A percentile compares a stretch with the other conserved stretches of the same genome.
Conservation (phyloP, 805 yeast species). For the Zygoascus biomembranicola region DNA sequence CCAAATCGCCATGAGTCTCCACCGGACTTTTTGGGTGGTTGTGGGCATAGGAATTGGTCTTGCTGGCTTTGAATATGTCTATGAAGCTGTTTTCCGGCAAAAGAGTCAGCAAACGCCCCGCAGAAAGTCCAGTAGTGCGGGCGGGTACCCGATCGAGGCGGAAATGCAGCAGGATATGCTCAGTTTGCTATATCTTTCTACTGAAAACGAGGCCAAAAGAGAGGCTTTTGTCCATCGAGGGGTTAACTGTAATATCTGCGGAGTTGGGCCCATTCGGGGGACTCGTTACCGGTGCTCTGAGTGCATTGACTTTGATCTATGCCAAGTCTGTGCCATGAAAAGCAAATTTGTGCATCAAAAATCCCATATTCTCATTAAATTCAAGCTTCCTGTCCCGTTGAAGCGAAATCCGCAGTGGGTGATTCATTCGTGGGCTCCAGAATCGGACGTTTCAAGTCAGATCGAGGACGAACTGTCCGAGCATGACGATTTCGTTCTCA, state of each 20-base stretch:
- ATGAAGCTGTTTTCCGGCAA: background rate
- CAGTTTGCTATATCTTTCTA: conserved; percentile 18
- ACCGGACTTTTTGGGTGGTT: too few species aligned
- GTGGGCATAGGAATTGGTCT: background rate
- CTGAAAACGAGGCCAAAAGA: conserved; percentile 18
- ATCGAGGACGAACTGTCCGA: conserved; percentile 1
- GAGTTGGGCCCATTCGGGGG: conserved; percentile 35
- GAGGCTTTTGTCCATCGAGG: conserved; percentile 24
- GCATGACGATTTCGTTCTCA: conserved; percentile 4
- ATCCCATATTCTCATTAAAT: conserved; percentile 20
- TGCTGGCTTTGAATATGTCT: background rate
- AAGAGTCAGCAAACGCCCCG: too few species aligned
- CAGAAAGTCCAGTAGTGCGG: too few species aligned
- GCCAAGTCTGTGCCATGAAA: conserved; percentile 34
- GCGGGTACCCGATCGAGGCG: background rate
- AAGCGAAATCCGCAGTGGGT: conserved; percentile 21
- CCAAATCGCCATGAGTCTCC: too few species aligned
- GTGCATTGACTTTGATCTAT: conserved; percentile 47
- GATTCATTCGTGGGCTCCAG: conserved; percentile 11
- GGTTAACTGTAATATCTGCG: conserved; percentile 24
- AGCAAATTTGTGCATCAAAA: conserved; percentile 13
- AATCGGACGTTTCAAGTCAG: background rate
- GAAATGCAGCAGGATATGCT: conserved; percentile 11
- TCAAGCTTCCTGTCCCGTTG: conserved; percentile 24
- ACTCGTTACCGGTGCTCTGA: conserved; percentile 43